Percentiles rank a stretch among this genome's conserved stretches.
phyloP scores from a whole-genome alignment of 2,329 filamentous ascomycete genomes.

The Hypomyces perniciosus region DNA sequence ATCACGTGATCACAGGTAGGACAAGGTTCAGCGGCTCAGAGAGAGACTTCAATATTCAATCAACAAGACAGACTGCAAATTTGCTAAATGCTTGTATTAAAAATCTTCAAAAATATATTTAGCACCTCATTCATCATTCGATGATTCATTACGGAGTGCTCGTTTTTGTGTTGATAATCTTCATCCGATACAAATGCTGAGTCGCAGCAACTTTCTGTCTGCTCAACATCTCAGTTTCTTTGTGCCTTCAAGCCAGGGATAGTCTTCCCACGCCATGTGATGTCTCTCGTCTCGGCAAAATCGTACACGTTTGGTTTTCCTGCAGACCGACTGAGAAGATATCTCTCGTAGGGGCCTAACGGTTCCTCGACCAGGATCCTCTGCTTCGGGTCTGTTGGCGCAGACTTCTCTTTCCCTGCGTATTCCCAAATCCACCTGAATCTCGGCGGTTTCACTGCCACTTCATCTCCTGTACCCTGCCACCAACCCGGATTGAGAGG shows the following conservation, averaged over 20 bases:
- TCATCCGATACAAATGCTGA: too few relatives aligned
- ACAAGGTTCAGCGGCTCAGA: background rate
- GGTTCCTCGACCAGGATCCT: constrained; percentile 46
- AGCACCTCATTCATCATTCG: background rate
- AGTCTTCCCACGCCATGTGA: constrained; percentile 8
- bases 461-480: constrained; percentile 19
- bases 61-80: background rate
- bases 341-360: constrained; percentile 47
- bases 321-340: constrained; percentile 39
- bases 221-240: background rate
- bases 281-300: constrained; percentile 27
- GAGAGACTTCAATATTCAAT: background rate
- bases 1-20: background rate
- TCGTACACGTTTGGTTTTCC: constrained; percentile 39
- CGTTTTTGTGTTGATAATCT: too few relatives aligned
- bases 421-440: constrained; percentile 52
- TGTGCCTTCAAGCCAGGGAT: background rate
- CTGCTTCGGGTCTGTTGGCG: constrained; percentile 34
- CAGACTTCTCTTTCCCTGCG: constrained; percentile 35
- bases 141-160: background rate
- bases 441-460: constrained; percentile 20
- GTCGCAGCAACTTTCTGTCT: background rate
- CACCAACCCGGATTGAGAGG: constrained; percentile 28
- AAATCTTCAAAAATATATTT: background rate
- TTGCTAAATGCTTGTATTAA: background rate